Evolutionary conservation across 495 filamentous ascomycete genomes (phyloP).

Genomic region (Neurospora tetraspora): DNA sequence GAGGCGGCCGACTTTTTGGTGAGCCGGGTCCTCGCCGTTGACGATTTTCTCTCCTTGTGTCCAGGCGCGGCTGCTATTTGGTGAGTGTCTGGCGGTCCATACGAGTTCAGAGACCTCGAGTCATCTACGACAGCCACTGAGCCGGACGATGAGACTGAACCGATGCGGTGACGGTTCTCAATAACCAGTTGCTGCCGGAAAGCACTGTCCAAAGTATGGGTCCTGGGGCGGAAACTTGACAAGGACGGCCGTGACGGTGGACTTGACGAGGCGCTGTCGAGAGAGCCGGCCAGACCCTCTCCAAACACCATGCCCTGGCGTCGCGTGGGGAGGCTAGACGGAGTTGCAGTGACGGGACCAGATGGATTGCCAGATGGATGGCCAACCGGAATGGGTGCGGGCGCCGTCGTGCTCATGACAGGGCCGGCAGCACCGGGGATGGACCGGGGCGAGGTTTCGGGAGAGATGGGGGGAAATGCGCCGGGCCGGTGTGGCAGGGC

Average conservation of each 20-base stretch:
- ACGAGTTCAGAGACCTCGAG: constrained; percentile 28
- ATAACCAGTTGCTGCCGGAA: constrained; percentile 32
- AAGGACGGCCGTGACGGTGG: constrained; percentile 25
- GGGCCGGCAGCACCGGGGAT: constrained; percentile 23
- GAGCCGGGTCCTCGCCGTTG: constrained; percentile 28
- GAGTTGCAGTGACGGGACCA: background rate
- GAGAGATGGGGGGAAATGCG: constrained; percentile 24
- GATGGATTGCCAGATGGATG: background rate
- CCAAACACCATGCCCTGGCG: constrained; percentile 44
- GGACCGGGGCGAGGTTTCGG: constrained; percentile 35
- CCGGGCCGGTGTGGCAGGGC: constrained; percentile 18
- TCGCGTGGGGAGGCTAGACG: constrained; percentile 15
- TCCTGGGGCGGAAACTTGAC: constrained; percentile 32
- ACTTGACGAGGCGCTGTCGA: constrained; percentile 30
- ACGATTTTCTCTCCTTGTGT: constrained; percentile 35
- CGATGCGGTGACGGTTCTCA: constrained; percentile 39
- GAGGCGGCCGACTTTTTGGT: constrained; percentile 37
- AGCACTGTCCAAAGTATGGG: constrained; percentile 42
- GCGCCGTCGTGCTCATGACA: background rate
- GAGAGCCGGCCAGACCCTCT: constrained; percentile 32
- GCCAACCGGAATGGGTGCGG: background rate
- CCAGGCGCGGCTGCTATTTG: constrained; percentile 6
- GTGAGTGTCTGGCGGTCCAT: constrained; percentile 25
- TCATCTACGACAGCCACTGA: constrained; percentile 34
- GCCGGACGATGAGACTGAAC: constrained; percentile 43